Evolutionary conservation across 2,329 filamentous ascomycete species (phyloP).

Genomic region (Calonectria multiphialidica): DNA sequence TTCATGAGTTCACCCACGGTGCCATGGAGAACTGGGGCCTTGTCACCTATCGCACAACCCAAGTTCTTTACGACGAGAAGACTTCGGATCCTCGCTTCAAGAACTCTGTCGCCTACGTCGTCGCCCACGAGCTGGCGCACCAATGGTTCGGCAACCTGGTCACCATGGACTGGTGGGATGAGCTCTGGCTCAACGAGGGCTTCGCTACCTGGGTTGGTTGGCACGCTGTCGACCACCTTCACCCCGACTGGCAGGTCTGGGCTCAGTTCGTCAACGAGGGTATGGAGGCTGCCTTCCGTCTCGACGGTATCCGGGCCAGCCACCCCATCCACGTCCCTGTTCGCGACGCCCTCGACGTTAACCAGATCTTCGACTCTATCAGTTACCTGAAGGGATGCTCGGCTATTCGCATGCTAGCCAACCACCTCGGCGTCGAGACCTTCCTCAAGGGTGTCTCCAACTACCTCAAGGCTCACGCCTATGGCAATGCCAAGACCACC

Average conservation of each 20-base stretch:
- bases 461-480: slow-evolving; percentile 90
- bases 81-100: slow-evolving; percentile 91
- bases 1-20: slow-evolving; percentile 89
- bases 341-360: slow-evolving; percentile 91
- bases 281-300: slow-evolving; percentile 89
- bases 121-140: slow-evolving; percentile 97
- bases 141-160: slow-evolving; percentile 97
- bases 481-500: slow-evolving; percentile 90
- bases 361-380: slow-evolving; percentile 98
- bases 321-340: slow-evolving; percentile 98
- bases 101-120: slow-evolving; percentile 95
- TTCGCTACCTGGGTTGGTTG: slow-evolving; percentile 99
- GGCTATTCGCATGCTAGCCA: slow-evolving; percentile 94
- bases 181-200: slow-evolving; percentile 94
- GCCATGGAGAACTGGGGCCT: slow-evolving; percentile 98
- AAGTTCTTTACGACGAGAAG: slow-evolving; percentile 94
- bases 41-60: slow-evolving; percentile 95
- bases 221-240: slow-evolving; percentile 89
- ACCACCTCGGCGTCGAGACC: slow-evolving; percentile 86
- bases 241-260: slow-evolving; percentile 99
- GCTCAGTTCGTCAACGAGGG: slow-evolving; percentile 96
- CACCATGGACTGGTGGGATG: slow-evolving; percentile 97
- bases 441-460: slow-evolving; percentile 92
- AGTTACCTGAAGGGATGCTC: slow-evolving; percentile 97
- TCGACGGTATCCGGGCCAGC: slow-evolving; percentile 91